phyloP scores from a whole-genome alignment of 495 filamentous ascomycete genomes.

The Viridothelium virens region DNA sequence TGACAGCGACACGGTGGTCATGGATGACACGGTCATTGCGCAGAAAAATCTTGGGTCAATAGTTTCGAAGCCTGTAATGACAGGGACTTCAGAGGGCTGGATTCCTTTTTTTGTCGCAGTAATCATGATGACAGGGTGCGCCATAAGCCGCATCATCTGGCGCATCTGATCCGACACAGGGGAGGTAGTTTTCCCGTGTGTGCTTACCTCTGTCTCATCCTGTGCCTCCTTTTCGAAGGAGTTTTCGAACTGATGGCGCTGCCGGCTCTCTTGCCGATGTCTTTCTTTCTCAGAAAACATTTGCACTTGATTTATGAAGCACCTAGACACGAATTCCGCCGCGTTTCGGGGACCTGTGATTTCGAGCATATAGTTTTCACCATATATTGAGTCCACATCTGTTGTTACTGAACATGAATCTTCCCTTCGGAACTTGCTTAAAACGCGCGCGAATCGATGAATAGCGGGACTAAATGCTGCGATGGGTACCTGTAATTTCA shows the following conservation, averaged over 20 bases:
- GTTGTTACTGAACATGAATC: not conserved
- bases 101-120: conserved; percentile 32
- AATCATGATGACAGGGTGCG: conserved; percentile 68
- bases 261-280: not conserved
- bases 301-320: not conserved
- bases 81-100: not conserved
- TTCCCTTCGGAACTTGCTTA: not conserved
- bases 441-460: not conserved
- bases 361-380: not conserved
- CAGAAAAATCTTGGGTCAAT: conserved; percentile 27
- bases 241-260: not conserved
- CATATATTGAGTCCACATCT: not conserved
- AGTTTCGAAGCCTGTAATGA: not conserved
- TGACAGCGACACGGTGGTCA: conserved; percentile 63
- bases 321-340: not conserved
- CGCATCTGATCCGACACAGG: conserved; percentile 38
- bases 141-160: conserved; percentile 59
- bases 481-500: not conserved
- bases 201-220: not conserved
- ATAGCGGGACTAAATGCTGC: not conserved
- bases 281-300: not conserved
- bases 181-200: not conserved
- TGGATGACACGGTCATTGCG: conserved; percentile 77
- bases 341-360: not conserved
- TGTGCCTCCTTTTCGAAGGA: not conserved